Evolutionary conservation across 441 rosid genomes (phyloP), one percentile per base, ranked within the genome.

Genomic region (Pelargonium fulgidum): DNA sequence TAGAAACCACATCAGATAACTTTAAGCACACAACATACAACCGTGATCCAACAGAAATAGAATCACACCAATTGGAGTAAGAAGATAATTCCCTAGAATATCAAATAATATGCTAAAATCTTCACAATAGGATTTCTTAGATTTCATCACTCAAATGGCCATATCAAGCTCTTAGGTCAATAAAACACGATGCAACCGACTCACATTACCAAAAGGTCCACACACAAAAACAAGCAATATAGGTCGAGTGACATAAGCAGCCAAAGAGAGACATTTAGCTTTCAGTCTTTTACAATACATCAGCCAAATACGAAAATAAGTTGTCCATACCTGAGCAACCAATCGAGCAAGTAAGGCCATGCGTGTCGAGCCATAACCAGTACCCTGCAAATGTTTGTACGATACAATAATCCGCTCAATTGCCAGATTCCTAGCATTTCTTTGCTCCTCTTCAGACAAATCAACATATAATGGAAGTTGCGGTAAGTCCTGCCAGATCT

Each of bases 261-360:
- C 42, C 13, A n/a, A 14, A 20, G 54, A 48, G 68, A 64, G 22
- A 24, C 52, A 39, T 26, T 47, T 14, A 59, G 42, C 42, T 65
- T 52, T 12, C 29, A 44, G 45, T 20, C 42, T 65, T 52, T 12
- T 41, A 44, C 65, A 68, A 67, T 19, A 58, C 20, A 45, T 33
- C 52, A 33, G 63, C 4, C 42, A 67, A 67, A 70, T 20, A 68
- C 77, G 26, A 62, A 42, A 56, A 62, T 14, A 67, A 36, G 70
- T 66, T 36, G 62, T 45, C 68, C 75, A 73, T 80, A 90, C 99
- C 96, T 89, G 90, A 76, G 96, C 92, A 75, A 85, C 87, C 79
- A 96, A 82, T 67, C 97, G 89, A 70, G 99, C 86, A 81, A 96
- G 88, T 76, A 96, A 80, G 42, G 86, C 84, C 89, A 89, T 87